Base-by-base conservation (phyloP, 441 rosid species). In the Theobroma grandiflorum region DNA sequence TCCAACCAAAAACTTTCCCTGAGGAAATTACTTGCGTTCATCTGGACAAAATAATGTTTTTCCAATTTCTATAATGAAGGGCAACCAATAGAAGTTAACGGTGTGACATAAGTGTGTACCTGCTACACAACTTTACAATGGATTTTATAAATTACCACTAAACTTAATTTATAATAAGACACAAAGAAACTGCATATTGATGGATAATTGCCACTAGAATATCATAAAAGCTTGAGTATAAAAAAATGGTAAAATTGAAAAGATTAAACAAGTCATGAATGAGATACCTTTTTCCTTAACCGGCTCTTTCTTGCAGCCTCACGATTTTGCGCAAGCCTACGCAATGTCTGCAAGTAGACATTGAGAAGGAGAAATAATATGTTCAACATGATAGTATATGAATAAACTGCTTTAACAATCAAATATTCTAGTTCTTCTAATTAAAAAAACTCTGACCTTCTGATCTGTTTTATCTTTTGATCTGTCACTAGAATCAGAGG, bases 241-340 rank as follows among this genome's bases (percentile, higher is more conserved):
- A 42, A 63, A 43, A 45, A 72, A 59, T 59, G 18, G 55, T 15
- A 6, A 74, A 59, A 40, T 59, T 42, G 20, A 43, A 81, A 75
- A 33, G 31, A 62, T 47, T 66, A 5, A 65, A 76, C 26, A 63
- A 55, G 64, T 33, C 43, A 62, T 31, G 63, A 38, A 69, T 42
- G 58, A 75, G 83, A 26, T 38, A 93, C 94, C 81, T 93, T 93
- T 84, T 93, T 93, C 87, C 95, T 86, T 68, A 93, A 79, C 78
- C 97, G 87, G 74, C 97, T 93, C 83, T 93, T 93, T 77, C 94
- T 89, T 33, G 97, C 97, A 49, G 97, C 97, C 87, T 93, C 97
- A 58, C 97, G 97, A 81, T 93, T 93, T 84, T 93, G 97, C 79
- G 95, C 95, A 82, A 93, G 97, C 85, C 95, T 88, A 53, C 95